A percentile compares a stretch with the other conserved stretches of the same genome.
Conservation (phyloP, 495 filamentous ascomycete genomes). For the Oleoguttula mirabilis region DNA sequence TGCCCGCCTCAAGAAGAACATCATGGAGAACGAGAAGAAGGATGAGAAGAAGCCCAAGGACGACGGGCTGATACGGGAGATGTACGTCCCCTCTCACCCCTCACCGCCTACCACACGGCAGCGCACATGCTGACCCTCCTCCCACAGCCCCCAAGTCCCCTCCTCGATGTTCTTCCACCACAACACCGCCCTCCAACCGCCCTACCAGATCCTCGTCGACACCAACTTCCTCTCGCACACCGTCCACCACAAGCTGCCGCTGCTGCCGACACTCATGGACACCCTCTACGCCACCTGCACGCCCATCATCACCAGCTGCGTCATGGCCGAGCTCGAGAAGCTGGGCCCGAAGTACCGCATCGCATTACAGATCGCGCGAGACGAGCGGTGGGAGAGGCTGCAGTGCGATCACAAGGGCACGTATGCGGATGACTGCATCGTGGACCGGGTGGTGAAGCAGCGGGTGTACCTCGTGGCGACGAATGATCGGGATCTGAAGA, state of each 20-base stretch:
- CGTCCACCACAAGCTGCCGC: conserved; percentile 76
- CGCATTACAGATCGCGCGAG: conserved; percentile 79
- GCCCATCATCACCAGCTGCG: conserved; percentile 61
- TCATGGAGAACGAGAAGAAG: conserved; percentile 37
- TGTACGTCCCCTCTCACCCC: conserved; percentile 57
- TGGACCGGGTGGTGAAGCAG: conserved; percentile 70
- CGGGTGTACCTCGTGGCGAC: conserved; percentile 81
- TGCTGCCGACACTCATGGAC: conserved; percentile 82
- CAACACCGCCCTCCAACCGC: conserved; percentile 80
- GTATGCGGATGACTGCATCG: conserved; percentile 93
- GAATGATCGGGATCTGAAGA: conserved; percentile 73
- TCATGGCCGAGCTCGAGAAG: conserved; percentile 78
- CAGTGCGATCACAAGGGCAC: conserved; percentile 80
- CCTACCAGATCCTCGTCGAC: conserved; percentile 72
- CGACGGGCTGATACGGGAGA: conserved; percentile 48
- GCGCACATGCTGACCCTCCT: neutral
- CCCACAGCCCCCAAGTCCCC: conserved; percentile 38
- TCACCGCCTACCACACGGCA: neutral
- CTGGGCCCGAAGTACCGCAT: conserved; percentile 81
- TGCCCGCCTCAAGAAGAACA: conserved; percentile 41
- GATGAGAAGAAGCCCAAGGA: conserved; percentile 44
- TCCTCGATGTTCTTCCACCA: conserved; percentile 88
- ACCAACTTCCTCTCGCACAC: conserved; percentile 93
- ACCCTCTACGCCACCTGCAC: conserved; percentile 55
- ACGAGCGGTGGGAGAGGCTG: conserved; percentile 75